phyloP scores from a whole-genome alignment of 2,329 filamentous ascomycete species.

The Pseudogymnoascus sp. region DNA sequence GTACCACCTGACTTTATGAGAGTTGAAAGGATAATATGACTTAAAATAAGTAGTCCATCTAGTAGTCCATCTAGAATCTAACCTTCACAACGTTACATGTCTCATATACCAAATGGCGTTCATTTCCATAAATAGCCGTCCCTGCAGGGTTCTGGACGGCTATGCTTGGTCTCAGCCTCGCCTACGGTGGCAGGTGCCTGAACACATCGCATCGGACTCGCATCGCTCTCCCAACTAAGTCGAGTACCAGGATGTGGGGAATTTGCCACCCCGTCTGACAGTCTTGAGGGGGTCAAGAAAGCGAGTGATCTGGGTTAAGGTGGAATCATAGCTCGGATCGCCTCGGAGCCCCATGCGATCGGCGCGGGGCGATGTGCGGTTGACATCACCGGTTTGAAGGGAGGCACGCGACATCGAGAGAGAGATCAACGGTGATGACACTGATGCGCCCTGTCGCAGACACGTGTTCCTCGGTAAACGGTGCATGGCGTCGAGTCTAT shows the following conservation, averaged over 20 bases:
- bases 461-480: neutral
- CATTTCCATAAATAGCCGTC: slow-evolving; percentile 27
- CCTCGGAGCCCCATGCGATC: neutral
- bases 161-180: neutral
- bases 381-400: neutral
- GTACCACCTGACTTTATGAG: no score
- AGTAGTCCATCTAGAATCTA: no score
- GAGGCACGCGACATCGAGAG: neutral
- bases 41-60: no score
- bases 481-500: neutral
- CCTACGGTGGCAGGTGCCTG: neutral
- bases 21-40: no score
- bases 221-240: neutral
- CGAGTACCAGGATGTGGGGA: neutral
- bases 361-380: neutral
- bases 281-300: neutral
- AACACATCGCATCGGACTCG: neutral
- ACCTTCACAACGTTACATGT: no score
- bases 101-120: no score
- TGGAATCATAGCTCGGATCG: neutral
- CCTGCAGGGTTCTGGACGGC: slow-evolving; percentile 39
- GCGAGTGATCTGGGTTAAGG: neutral
- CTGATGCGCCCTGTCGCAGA: neutral
- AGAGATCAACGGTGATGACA: neutral
- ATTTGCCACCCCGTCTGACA: neutral